Evolutionary conservation across 2,329 filamentous ascomycete genomes (phyloP).

Genomic region (Talaromyces sp.): DNA sequence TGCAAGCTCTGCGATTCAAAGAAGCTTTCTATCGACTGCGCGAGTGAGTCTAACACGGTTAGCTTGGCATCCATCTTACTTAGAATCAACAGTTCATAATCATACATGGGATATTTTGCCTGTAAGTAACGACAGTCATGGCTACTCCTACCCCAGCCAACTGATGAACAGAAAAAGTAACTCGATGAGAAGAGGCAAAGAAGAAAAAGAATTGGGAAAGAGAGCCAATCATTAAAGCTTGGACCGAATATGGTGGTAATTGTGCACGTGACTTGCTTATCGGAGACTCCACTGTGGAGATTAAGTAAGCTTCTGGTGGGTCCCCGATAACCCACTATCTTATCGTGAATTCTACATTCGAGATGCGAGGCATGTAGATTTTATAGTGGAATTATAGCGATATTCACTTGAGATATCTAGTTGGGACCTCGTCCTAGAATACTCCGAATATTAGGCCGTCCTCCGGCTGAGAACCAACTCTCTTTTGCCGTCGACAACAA

Average conservation of each 20-base stretch:
- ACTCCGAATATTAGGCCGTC: constrained; percentile 32
- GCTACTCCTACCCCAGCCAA: not conserved
- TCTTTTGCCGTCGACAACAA: constrained; percentile 6
- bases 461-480: constrained; percentile 15
- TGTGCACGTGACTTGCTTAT: constrained; percentile 11
- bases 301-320: constrained; percentile 5
- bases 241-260: not conserved
- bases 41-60: constrained; percentile 9
- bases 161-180: not conserved
- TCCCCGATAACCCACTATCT: not conserved
- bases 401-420: constrained; percentile 15
- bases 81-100: not conserved
- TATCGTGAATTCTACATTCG: not conserved
- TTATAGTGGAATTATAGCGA: not conserved
- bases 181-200: constrained; percentile 20
- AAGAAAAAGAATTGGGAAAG: not conserved
- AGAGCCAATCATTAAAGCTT: not conserved
- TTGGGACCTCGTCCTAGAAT: constrained; percentile 36
- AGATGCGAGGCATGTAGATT: not conserved
- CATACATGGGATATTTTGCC: constrained; percentile 18
- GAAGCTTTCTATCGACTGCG: constrained; percentile 14
- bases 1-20: constrained; percentile 5
- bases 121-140: constrained; percentile 5
- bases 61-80: not conserved
- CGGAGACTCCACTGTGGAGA: not conserved